These are phyloP conservation scores for Orbilia quercus DNA, from an alignment of 2,329 filamentous ascomycete species.

Conservation along the genomic window DNA sequence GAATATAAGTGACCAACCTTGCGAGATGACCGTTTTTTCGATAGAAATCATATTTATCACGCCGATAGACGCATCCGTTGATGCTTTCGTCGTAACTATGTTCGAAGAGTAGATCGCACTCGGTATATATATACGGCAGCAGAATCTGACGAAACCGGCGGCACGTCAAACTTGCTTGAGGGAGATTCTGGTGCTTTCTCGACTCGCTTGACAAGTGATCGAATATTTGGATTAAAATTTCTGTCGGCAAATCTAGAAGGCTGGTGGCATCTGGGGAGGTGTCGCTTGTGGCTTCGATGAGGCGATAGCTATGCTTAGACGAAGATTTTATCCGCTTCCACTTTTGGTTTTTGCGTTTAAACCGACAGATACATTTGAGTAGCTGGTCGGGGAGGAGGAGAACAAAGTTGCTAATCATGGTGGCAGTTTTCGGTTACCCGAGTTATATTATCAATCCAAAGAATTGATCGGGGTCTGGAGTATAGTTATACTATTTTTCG, in stretches of 20 bases:
- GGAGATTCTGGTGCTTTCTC: neutral
- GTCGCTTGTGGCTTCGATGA: neutral
- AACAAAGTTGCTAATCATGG: neutral
- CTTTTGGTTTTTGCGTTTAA: constrained; percentile 1
- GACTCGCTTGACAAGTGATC: neutral
- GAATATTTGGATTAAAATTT: constrained; percentile 8
- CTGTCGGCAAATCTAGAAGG: constrained; percentile 3
- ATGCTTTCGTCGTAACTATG: neutral
- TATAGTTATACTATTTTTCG: too few relatives aligned
- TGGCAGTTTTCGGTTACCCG: neutral
- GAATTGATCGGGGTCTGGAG: neutral
- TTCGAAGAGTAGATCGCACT: constrained; percentile 30
- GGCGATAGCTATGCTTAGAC: neutral
- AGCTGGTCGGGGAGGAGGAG: constrained; percentile 11
- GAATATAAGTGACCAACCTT: constrained; percentile 3
- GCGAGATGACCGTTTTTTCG: constrained; percentile 15
- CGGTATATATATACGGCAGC: constrained; percentile 23
- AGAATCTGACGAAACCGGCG: constrained; percentile 26
- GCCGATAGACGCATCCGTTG: constrained; percentile 22
- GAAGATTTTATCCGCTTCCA: neutral
- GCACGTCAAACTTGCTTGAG: constrained; percentile 12
- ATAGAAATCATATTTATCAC: constrained; percentile 39
- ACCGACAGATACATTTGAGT: neutral
- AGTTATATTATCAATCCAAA: neutral
- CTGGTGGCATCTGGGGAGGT: neutral